A percentile compares a stretch with the other conserved stretches of the same genome.
Evolutionary conservation across 2,329 filamentous ascomycete species (phyloP).

Genomic region (Phialocephala subalpina): DNA sequence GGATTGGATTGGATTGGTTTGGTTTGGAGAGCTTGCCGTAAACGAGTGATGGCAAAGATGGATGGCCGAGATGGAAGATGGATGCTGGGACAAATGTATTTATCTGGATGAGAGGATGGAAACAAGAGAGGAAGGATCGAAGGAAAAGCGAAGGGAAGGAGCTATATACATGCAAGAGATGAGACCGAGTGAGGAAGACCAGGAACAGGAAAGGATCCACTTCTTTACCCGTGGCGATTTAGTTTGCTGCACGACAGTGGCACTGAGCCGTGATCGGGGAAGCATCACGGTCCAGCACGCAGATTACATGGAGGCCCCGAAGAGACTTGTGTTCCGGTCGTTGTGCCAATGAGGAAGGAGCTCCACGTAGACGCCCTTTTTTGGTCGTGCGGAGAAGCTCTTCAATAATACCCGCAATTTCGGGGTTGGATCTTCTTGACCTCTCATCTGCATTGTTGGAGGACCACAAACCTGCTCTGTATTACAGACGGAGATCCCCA

Average conservation of each 20-base stretch:
- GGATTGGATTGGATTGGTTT: not conserved
- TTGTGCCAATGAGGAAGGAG: constrained; percentile 9
- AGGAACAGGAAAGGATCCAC: not conserved
- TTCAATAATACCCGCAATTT: constrained; percentile 5
- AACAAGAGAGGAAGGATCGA: not conserved
- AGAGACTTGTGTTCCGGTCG: constrained; percentile 19
- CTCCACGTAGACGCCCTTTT: not conserved
- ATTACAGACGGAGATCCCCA: not conserved
- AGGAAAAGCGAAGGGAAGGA: not conserved
- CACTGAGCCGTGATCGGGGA: constrained; percentile 20
- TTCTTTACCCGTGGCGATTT: not conserved
- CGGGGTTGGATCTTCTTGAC: constrained; percentile 1
- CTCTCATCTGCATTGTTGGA: not conserved
- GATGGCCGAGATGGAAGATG: not conserved
- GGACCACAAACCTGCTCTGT: not conserved
- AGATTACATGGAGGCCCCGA: constrained; percentile 3
- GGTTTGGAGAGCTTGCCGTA: constrained; percentile 20
- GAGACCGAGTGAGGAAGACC: constrained; percentile 11
- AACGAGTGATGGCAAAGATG: constrained; percentile 26
- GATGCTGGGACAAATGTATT: not conserved
- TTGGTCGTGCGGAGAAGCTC: constrained; percentile 15
- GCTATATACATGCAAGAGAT: constrained; percentile 25
- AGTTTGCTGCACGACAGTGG: constrained; percentile 15
- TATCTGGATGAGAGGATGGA: not conserved
- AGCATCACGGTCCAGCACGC: not conserved